These are phyloP conservation scores for Daedaleopsis sinensis DNA, from an alignment of 768 basidiomycete genomes.

Conservation along the genomic window DNA sequence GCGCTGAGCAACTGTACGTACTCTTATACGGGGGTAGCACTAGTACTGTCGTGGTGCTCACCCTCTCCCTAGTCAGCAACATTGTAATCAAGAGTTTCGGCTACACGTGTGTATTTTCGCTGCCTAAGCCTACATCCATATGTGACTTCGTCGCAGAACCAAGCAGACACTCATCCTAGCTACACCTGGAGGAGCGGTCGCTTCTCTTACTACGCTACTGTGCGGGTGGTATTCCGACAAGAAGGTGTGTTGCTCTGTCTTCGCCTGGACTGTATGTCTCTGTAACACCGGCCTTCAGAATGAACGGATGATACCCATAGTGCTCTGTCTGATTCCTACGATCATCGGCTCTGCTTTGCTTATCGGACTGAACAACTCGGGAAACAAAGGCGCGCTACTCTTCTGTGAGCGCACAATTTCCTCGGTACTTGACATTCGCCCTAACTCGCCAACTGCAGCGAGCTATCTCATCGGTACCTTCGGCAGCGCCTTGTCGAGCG, in stretches of 20 bases:
- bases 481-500: constrained; percentile 57
- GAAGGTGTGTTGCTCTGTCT: constrained; percentile 42
- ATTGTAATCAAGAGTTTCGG: constrained; percentile 65
- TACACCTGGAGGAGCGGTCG: constrained; percentile 53
- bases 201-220: constrained; percentile 47
- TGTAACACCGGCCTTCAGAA: constrained; percentile 34
- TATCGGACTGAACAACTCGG: constrained; percentile 53
- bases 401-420: constrained; percentile 45
- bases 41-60: constrained; percentile 3
- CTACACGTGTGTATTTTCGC: constrained; percentile 50
- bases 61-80: constrained; percentile 53
- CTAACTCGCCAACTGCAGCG: constrained; percentile 33
- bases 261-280: background rate
- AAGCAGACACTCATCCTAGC: constrained; percentile 62
- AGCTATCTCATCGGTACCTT: constrained; percentile 57
- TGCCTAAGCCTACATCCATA: background rate
- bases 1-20: constrained; percentile 61
- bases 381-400: constrained; percentile 53
- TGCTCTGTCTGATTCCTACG: constrained; percentile 59
- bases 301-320: constrained; percentile 63
- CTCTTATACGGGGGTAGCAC: background rate
- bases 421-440: background rate
- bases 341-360: constrained; percentile 50
- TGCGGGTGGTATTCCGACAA: constrained; percentile 71
- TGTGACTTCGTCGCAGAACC: constrained; percentile 38